phyloP scores from a whole-genome alignment of 75 land plant genomes.

The Larix kaempferi region DNA sequence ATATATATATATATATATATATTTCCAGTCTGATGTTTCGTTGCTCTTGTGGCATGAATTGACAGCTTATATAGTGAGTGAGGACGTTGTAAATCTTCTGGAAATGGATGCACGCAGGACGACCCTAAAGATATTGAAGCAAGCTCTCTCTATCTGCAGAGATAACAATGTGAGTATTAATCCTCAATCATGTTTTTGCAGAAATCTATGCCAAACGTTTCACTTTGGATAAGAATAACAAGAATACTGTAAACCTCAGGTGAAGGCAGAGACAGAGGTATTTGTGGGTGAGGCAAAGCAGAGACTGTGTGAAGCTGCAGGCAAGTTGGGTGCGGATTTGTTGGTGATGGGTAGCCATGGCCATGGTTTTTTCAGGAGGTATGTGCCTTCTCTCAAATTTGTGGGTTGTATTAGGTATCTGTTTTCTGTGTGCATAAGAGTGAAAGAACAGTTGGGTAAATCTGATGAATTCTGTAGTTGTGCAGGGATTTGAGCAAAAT shows the following conservation, averaged over 20 bases:
- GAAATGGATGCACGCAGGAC: background rate
- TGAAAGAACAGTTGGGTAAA: too few species aligned
- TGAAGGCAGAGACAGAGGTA: constrained; percentile 4
- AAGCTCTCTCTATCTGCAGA: background rate
- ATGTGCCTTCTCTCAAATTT: background rate
- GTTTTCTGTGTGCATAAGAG: background rate
- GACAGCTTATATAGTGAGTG: background rate
- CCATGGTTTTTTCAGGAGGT: constrained; percentile 10
- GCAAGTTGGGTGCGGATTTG: constrained; percentile 1
- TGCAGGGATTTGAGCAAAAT: too few species aligned
- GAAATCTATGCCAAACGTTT: too few species aligned
- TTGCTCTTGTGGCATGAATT: background rate
- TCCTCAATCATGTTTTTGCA: background rate
- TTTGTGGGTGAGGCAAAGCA: constrained; percentile 2
- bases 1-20: too few species aligned
- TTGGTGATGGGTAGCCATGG: constrained; percentile 12
- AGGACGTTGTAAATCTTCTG: background rate
- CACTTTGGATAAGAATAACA: too few species aligned
- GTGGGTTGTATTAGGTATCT: background rate
- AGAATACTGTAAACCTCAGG: background rate
- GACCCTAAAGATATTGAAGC: background rate
- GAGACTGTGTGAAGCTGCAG: constrained; percentile 3
- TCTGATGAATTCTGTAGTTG: too few species aligned
- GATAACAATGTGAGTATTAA: background rate
- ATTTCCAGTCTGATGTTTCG: background rate